These are phyloP conservation scores for Pythium insidiosum DNA, from an alignment of 352 stramenopile genomes.

Conservation along the genomic window DNA sequence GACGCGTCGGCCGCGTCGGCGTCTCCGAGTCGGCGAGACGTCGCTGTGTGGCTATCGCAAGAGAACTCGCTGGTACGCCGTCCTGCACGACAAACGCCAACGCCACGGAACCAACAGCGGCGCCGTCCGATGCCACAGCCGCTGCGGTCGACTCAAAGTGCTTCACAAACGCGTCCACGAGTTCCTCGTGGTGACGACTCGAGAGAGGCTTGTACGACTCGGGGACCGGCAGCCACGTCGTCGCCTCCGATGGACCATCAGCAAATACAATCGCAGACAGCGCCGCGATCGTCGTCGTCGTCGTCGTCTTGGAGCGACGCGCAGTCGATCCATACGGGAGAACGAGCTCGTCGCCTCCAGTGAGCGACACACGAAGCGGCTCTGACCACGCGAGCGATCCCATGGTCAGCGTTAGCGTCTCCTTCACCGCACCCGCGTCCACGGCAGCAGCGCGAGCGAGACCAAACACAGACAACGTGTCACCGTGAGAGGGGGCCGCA, in stretches of 20 bases:
- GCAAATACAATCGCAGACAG: background rate
- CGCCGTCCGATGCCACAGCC: slow-evolving; percentile 5
- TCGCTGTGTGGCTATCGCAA: slow-evolving; percentile 7
- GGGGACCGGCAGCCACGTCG: slow-evolving; percentile 7
- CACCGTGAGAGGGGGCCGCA: too few species aligned
- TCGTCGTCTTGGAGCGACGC: background rate
- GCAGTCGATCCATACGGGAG: too few species aligned
- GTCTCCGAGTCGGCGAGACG: background rate
- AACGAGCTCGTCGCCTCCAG: too few species aligned
- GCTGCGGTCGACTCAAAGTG: too few species aligned
- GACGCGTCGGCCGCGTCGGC: slow-evolving; percentile 8
- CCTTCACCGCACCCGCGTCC: too few species aligned
- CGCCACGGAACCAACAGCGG: slow-evolving; percentile 21
- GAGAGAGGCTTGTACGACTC: background rate
- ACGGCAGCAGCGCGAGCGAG: too few species aligned
- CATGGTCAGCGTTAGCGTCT: too few species aligned
- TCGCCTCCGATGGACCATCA: background rate
- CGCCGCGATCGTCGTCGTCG: background rate
- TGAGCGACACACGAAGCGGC: too few species aligned
- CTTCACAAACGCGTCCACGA: slow-evolving; percentile 8
- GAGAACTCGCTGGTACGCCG: slow-evolving; percentile 13
- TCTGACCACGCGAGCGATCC: too few species aligned
- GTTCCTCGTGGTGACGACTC: background rate
- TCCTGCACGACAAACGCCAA: slow-evolving; percentile 47
- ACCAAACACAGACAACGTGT: too few species aligned